These are phyloP conservation scores for Thermoascus crustaceus DNA, from an alignment of 2,329 filamentous ascomycete genomes.

Conservation along the genomic window DNA sequence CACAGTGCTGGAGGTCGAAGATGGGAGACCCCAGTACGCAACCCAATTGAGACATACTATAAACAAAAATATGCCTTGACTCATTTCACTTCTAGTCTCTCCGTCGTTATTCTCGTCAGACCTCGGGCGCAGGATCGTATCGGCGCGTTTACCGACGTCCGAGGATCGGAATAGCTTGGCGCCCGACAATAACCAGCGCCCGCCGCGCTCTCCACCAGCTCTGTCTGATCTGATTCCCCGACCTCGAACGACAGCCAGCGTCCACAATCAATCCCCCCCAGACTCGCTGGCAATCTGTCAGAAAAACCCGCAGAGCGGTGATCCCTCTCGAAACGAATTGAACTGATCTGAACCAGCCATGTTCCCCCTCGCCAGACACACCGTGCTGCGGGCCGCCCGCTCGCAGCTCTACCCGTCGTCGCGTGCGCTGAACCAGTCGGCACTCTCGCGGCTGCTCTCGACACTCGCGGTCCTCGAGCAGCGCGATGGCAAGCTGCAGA, in stretches of 20 bases:
- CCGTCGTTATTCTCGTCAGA: too few relatives aligned
- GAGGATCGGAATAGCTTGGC: constrained; percentile 23
- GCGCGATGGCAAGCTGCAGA: constrained; percentile 76
- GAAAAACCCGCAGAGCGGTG: neutral
- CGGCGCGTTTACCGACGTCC: constrained; percentile 24
- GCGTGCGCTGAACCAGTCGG: constrained; percentile 40
- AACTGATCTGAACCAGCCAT: constrained; percentile 14
- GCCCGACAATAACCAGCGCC: constrained; percentile 27
- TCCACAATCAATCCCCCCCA: constrained; percentile 1
- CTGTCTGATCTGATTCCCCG: too few relatives aligned
- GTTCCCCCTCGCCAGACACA: constrained; percentile 30
- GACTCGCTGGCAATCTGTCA: constrained; percentile 6
- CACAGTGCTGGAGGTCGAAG: too few relatives aligned
- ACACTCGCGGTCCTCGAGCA: constrained; percentile 91
- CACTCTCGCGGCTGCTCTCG: constrained; percentile 64
- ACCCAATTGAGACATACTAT: too few relatives aligned
- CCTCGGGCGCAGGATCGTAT: too few relatives aligned
- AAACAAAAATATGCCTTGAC: too few relatives aligned
- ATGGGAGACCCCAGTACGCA: too few relatives aligned
- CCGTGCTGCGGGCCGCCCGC: constrained; percentile 35
- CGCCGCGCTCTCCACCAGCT: neutral
- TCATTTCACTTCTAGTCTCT: too few relatives aligned
- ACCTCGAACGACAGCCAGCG: constrained; percentile 14
- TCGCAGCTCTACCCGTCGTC: constrained; percentile 38
- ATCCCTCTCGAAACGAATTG: constrained; percentile 1